These are phyloP conservation scores for Schizochytrium sp. DNA, from an alignment of 108 stramenopile genomes.

Conservation along the genomic window DNA sequence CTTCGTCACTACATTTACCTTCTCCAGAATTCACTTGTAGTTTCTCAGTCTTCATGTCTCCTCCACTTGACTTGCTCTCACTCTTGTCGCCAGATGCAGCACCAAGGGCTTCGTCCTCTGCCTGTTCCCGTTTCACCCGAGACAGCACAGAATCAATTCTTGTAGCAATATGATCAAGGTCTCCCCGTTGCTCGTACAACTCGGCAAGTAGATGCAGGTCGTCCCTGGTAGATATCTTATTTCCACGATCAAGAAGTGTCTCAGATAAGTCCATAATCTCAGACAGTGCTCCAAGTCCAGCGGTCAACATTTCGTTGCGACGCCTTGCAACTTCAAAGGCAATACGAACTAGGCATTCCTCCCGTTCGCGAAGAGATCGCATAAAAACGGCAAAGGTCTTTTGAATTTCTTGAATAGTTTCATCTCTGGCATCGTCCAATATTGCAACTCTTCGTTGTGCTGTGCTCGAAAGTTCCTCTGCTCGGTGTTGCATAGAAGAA, in stretches of 20 bases:
- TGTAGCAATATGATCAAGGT: neutral
- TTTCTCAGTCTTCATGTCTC: neutral
- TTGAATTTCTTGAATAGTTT: neutral
- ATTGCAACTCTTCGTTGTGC: neutral
- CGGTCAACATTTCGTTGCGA: neutral
- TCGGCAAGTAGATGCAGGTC: conserved; percentile 2
- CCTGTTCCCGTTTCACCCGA: conserved; percentile 34
- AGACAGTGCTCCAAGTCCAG: neutral
- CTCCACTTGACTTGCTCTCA: neutral
- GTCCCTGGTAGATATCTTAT: neutral
- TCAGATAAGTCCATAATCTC: neutral
- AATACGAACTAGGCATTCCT: neutral
- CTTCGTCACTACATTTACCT: neutral
- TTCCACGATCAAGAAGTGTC: neutral
- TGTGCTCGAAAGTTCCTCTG: neutral
- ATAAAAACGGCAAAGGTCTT: neutral
- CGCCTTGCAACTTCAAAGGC: neutral
- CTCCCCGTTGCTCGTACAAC: neutral
- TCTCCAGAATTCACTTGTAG: neutral
- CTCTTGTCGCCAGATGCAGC: neutral
- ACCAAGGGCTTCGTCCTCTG: conserved; percentile 2
- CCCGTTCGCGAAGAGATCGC: neutral
- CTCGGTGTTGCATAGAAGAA: neutral
- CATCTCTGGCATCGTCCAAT: neutral
- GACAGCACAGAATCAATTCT: neutral